Base-by-base conservation (phyloP, 352 stramenopile genomes). In the Pelagophyceae sp. region DNA sequence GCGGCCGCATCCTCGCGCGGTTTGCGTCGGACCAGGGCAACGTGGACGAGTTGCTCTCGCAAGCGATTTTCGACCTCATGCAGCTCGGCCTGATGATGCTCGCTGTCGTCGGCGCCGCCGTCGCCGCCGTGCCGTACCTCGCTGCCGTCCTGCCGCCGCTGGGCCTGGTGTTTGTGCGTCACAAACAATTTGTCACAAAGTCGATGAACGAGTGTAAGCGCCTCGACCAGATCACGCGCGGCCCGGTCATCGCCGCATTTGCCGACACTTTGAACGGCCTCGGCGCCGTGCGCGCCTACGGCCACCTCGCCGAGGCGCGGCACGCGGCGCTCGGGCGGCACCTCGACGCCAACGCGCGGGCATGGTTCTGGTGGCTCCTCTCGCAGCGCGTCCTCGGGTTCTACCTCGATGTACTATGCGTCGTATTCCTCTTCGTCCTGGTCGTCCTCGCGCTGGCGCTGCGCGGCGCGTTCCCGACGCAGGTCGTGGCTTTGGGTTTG, bases 1-100 rank as follows among this genome's bases (percentile, higher is more conserved):
- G 67, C 23, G 67, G 67, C 35, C 67, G 29, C 1, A 31, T 74
- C 17, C 27, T 74, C 1, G 35, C 20, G 1, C 67, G 67, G 11
- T 37, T 74, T 31, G 17, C 33, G 15, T 90, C 90, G 80, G 92
- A 97, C 78, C 87, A 96, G 31, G 90, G 94, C 79, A 92, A 85
- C 6, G 80, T 97, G 15, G 93, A 97, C 81, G 87, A 94, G 75
- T 72, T 90, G 40, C 78, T 97, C n/a, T 84, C 93, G 67, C 67
- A 74, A 37, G 67, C 67, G 11, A 6, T 74, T 17, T 74, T 74
- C 29, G 67, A 74, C 67, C 33, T 74, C 15, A 11, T 37, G 2
- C 67, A 74, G 67, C 31, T 74, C 17, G 67, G 67, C 2, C 33
- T 74, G 0, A 58, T 74, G 38, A 74, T 74, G 67, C 3, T 50